Evolutionary conservation across 78 protist species (phyloP).

Genomic region (Parvularia atlantis): DNA sequence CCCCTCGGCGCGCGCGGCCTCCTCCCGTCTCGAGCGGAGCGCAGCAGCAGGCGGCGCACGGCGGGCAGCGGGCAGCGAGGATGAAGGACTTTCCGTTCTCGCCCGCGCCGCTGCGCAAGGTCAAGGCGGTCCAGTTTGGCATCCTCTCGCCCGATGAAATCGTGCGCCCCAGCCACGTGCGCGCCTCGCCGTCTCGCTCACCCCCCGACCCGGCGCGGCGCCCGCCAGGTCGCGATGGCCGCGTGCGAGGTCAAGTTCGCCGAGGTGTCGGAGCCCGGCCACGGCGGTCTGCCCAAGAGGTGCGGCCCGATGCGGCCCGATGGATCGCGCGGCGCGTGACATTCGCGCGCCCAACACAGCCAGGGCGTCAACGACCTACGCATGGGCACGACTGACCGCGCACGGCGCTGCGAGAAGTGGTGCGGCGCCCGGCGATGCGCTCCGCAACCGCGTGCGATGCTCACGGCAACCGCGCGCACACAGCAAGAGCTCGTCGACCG

Average conservation of each 20-base stretch:
- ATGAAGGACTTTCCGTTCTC: too few species aligned
- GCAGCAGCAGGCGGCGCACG: too few species aligned
- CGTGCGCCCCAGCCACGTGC: conserved; percentile 1
- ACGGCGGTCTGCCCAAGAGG: too few species aligned
- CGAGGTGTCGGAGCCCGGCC: too few species aligned
- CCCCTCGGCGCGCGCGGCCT: too few species aligned
- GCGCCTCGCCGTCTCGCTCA: neutral
- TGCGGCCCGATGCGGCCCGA: too few species aligned
- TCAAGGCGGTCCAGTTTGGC: conserved; percentile 66
- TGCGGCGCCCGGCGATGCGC: too few species aligned
- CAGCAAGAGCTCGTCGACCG: conserved; percentile 14
- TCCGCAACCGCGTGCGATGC: too few species aligned
- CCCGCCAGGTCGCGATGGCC: conserved; percentile 15
- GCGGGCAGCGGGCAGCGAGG: too few species aligned
- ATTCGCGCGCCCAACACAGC: conserved; percentile 67
- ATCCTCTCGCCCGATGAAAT: conserved; percentile 77
- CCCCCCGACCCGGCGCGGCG: too few species aligned
- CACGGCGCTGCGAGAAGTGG: conserved; percentile 77
- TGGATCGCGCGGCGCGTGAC: conserved; percentile 45
- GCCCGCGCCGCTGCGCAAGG: conserved; percentile 23
- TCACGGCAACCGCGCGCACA: too few species aligned
- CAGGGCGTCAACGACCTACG: conserved; percentile 87
- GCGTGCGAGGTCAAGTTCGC: conserved; percentile 26
- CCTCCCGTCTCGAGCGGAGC: too few species aligned
- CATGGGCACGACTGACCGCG: conserved; percentile 81